Conservation (phyloP, 2,329 filamentous ascomycete species). For the Didymellaceae sp. region DNA sequence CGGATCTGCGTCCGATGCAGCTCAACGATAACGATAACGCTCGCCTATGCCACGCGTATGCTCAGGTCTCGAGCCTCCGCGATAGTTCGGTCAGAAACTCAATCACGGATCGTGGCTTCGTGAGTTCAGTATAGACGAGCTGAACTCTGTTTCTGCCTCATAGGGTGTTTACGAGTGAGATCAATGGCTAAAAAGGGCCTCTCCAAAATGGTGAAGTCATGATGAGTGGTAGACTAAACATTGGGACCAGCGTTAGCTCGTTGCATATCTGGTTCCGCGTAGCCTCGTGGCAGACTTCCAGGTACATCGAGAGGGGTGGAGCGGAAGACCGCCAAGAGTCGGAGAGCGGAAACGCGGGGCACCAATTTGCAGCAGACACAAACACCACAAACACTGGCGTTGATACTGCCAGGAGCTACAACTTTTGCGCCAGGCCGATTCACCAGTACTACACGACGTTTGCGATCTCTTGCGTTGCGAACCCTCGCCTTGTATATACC, state of each 20-base stretch:
- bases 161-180: neutral
- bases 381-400: conserved; percentile 15
- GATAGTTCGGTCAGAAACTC: too few species aligned
- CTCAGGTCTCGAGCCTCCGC: neutral
- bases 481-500: neutral
- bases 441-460: neutral
- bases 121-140: neutral
- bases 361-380: conserved; percentile 2
- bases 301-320: neutral
- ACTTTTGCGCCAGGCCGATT: conserved; percentile 7
- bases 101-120: too few species aligned
- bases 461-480: neutral
- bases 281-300: neutral
- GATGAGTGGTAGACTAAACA: neutral
- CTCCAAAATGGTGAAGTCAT: conserved; percentile 9
- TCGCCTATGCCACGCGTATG: neutral
- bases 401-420: neutral
- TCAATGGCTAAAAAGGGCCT: too few species aligned
- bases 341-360: conserved; percentile 19
- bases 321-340: conserved; percentile 1
- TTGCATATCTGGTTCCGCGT: neutral
- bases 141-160: neutral
- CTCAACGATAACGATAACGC: neutral
- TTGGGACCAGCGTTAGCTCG: neutral
- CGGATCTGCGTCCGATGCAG: neutral